Evolutionary conservation across 2,329 filamentous ascomycete species (phyloP), one percentile per base, ranked within the genome.

Genomic region (Cladosporium sp.): DNA sequence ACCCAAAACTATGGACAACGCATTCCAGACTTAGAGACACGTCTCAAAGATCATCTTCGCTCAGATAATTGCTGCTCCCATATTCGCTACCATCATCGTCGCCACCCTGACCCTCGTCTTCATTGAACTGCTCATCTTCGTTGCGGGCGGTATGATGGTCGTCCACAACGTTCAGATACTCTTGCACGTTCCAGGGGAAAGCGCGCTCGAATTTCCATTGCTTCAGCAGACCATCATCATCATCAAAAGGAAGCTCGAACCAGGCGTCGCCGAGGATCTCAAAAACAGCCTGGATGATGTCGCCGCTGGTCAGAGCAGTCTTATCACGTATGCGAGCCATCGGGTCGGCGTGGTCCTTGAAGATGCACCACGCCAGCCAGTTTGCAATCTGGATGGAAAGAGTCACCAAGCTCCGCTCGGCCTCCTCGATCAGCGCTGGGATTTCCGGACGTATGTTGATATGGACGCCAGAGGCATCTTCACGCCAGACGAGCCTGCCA

Each of bases 241-340:
- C n/a, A 23, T 57, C 54, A 21, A 57, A 57, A 13, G 54, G 54
- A n/a, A 57, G 54, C 54, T 39, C 54, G n/a, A 39, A 57, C 30
- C 30, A 57, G 18, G 34, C 54, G 21, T 57, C 32, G n/a, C 54
- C 54, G 5, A 57, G 54, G 11, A 57, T 57, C 54, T 57, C 54
- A 11, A 57, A 32, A 18, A 57, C 54, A 14, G 54, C 54, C 21
- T 25, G n/a, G n/a, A 32, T 32, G n/a, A 57, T 16, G 13, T 57
- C 28, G n/a, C 13, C 30, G 21, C 25, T n/a, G 21, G 30, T 39
- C 54, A 57, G 54, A 16, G 30, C 32, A 6, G 21, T 2, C 16
- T 23, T 25, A n/a, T 6, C n/a, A 21, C 28, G 10, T 6, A 23
- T 16, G 30, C 21, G n/a, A 11, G 28, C 32, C 54, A 39, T 13